phyloP scores from a whole-genome alignment of 2,329 filamentous ascomycete genomes.

The Bertia moriformis region DNA sequence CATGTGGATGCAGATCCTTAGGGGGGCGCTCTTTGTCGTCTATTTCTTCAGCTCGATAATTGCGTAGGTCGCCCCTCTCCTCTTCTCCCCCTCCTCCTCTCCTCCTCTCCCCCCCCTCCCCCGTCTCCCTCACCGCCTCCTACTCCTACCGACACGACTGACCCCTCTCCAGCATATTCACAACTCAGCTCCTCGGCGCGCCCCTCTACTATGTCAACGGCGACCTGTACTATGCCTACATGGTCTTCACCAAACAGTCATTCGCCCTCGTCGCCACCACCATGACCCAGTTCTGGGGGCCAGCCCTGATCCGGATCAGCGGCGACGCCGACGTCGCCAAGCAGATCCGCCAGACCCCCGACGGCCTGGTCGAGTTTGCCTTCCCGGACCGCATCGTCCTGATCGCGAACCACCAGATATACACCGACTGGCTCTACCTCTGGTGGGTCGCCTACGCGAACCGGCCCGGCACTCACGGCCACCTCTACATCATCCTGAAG shows the following conservation, averaged over 20 bases:
- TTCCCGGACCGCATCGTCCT: conserved; percentile 72
- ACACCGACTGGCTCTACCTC: conserved; percentile 82
- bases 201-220: conserved; percentile 65
- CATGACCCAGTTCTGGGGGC: conserved; percentile 78
- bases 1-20: conserved; percentile 29
- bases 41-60: conserved; percentile 35
- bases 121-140: conserved; percentile 2
- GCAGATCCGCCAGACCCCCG: conserved; percentile 54
- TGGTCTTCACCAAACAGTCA: conserved; percentile 72
- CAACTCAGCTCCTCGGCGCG: conserved; percentile 62
- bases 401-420: conserved; percentile 79
- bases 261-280: conserved; percentile 68
- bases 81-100: background rate
- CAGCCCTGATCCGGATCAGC: conserved; percentile 68
- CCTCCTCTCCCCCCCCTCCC: conserved; percentile 1
- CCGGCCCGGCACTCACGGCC: conserved; percentile 61
- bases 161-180: conserved; percentile 34
- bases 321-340: conserved; percentile 67
- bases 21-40: conserved; percentile 31
- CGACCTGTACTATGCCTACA: conserved; percentile 71
- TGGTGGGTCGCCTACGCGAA: conserved; percentile 89
- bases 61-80: conserved; percentile 22
- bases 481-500: conserved; percentile 81
- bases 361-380: conserved; percentile 62
- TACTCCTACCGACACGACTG: conserved; percentile 6